Base-by-base conservation (phyloP, 768 basidiomycete species). In the Boletus vinaceobasis region DNA sequence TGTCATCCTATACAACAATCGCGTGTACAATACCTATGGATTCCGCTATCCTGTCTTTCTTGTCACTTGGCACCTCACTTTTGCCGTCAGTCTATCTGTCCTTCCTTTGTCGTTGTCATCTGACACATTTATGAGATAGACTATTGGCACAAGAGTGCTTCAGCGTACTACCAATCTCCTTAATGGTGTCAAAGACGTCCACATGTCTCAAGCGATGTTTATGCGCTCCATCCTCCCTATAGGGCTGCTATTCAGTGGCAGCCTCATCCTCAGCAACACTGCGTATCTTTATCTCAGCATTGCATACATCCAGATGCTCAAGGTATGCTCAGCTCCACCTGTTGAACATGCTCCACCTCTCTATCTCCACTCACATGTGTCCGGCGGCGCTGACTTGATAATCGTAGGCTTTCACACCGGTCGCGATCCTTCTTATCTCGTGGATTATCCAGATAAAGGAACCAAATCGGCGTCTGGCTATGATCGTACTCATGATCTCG, bases 1-100 rank as follows among this genome's bases (percentile, higher is more conserved):
- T 8, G 95, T 98, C 68, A 98, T 98, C 74, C 85, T 97, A 55
- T 97, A 98, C 83, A 97, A 97, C 82, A 96, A 93, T 71, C 86
- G 86, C 67, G 73, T 91, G 62, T 93, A 90, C 79, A 90, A 89
- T 73, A 81, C 80, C 43, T 83, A 89, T 65, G 72, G 85, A 56
- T 97, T 97, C 78, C 83, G 84, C 65, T 97, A 77, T 76, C 95
- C 95, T 29, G 93, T 97, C 60, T 96, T 95, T 73, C 81, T 93
- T 43, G 93, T 94, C 52, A 95, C 93, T 39, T 95, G 81, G 81
- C 93, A 93, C 70, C 72, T 87, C 29, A 75, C 79, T 29, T 84
- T 91, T 59, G 86, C 87, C 50, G 83, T 81, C 67, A 70, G 78
- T 73, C 11, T 42, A 14, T 21, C 14, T 33, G 19, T 47, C 27